Evolutionary conservation across 2,329 filamentous ascomycete genomes (phyloP), one percentile per base, ranked within the genome.

Genomic region (Fonsecaea nubica): DNA sequence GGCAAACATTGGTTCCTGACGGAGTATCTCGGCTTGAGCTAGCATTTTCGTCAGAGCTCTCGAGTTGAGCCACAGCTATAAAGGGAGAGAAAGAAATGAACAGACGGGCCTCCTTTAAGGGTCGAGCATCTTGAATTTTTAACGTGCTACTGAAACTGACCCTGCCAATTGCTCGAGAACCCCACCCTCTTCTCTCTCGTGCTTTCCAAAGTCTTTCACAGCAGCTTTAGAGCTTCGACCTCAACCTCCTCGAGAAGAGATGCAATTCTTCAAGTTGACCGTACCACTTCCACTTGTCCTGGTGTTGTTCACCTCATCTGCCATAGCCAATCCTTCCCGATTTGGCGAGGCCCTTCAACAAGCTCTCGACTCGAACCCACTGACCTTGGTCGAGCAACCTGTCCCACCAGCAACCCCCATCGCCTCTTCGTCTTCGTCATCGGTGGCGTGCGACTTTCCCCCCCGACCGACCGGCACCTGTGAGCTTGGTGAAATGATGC

Each of bases 401-500:
- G 50, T 33, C n/a, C 50, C 50, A 54, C 10, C 50, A 54, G 50
- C 50, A 54, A 54, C 50, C 50, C 50, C 50, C 33, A 15, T 30
- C 54, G 54, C 54, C 32, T 57, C 54, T 36, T 57, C 54, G 54
- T 36, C 54, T 33, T 38, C 54, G 32, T 57, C 54, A 40, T 57
- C 54, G 13, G 54, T 13, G 32, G 35, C 25, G 32, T 57, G 54
- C 54, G 54, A 57, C 54, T 57, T 57, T 33, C 54, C 54, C 35
- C 54, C 54, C 18, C 54, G 54, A 57, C 54, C 54, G 32, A 57
- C 54, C 13, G 54, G 54, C 54, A 54, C 50, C 50, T 57, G 54
- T 57, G 54, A 36, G 54, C 54, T 57, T 2, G 54, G 54, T 40
- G 54, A 38, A 13, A 40, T 57, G 54, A 57, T 57, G 54, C 54